Percentiles rank a stretch among this genome's conserved stretches.
Evolutionary conservation across 2,329 filamentous ascomycete species (phyloP).

Genomic region (Pestalotiopsis sp.): DNA sequence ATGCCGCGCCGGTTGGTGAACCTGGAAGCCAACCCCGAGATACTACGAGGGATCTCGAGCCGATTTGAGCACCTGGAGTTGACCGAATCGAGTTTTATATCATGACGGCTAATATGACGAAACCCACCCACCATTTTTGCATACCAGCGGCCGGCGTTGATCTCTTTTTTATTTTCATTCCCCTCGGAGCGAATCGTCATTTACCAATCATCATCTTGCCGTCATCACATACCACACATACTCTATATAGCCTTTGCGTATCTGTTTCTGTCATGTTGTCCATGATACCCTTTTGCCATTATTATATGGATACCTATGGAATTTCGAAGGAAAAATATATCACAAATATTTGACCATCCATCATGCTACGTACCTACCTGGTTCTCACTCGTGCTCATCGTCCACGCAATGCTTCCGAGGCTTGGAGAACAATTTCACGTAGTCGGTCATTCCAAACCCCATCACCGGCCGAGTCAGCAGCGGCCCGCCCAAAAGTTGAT

Average conservation of each 20-base stretch:
- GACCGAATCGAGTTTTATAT: background rate
- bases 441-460: background rate
- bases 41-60: conserved; percentile 8
- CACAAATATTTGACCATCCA: background rate
- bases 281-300: background rate
- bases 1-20: conserved; percentile 58
- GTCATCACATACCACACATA: background rate
- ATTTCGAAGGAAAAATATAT: background rate
- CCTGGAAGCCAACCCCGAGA: background rate
- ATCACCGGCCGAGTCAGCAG: background rate
- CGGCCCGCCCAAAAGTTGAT: background rate
- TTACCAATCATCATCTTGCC: background rate
- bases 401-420: background rate
- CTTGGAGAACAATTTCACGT: background rate
- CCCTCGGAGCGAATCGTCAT: background rate
- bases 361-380: background rate
- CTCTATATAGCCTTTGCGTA: background rate
- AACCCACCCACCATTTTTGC: background rate
- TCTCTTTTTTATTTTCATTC: background rate
- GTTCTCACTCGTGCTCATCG: background rate
- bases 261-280: background rate
- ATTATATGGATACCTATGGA: background rate
- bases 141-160: conserved; percentile 1
- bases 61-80: conserved; percentile 13
- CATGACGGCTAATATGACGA: background rate